Base-by-base conservation (phyloP, 257 asterid species). In the Penstemon eatonii region DNA sequence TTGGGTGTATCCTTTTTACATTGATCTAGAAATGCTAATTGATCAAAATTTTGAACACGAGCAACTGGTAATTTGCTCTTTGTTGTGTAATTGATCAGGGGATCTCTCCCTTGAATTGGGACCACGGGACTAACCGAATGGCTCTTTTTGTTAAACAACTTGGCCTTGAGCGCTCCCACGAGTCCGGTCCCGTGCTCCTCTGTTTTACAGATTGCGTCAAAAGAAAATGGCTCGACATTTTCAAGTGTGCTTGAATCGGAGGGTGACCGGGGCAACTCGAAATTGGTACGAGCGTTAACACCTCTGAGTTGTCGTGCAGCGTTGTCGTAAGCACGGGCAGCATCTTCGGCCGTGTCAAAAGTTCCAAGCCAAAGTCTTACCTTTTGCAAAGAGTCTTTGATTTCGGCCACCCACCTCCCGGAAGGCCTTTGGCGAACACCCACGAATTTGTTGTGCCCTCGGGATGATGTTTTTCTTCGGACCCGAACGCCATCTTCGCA, bases 371-470 rank as follows among this genome's bases (percentile, higher is more conserved):
- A 90, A 0, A 87, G 86, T 75, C 96, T 76, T 0, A 89, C 96
- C 49, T 89, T 87, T 11, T 89, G 95, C 15, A 89, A 40, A 2
- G 96, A 90, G 75, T 90, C 93, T 49, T 90, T 90, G 65, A 90
- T 90, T 85, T 90, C 96, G 0, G 96, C 96, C 2, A 90, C 96
- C 96, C 96, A 90, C n/a, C 96, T 60, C 4, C 96, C 96, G 0
- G 95, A 87, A 0, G 96, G 95, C 33, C 96, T 70, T 43, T 90
- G 95, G 10, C 96, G 91, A 43, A 87, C 93, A 0, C 95, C 96
- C 0, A 90, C 92, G 6, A 74, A 89, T 71, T 85, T 84, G 80
- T 83, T 91, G 76, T 89, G 96, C 19, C 93, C 93, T 65, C 96
- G 77, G 0, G 91, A 77, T 38, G 89, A 76, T 0, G 91, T 72